Conservation (phyloP, 2,329 filamentous ascomycete genomes). For the Trichothecium roseum region DNA sequence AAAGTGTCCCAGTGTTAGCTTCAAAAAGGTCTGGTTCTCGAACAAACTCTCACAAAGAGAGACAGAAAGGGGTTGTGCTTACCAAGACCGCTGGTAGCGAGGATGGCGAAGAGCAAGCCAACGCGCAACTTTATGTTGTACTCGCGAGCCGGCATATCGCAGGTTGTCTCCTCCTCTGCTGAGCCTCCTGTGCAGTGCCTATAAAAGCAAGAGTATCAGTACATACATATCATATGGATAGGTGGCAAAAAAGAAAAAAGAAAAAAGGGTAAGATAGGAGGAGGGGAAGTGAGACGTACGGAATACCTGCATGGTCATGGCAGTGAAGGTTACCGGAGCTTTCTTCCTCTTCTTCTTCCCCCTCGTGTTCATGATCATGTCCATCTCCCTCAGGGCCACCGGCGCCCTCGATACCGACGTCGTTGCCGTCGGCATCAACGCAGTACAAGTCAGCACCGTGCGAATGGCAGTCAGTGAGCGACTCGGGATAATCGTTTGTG, state of each 20-base stretch:
- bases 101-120: slow-evolving; percentile 62
- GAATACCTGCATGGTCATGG: slow-evolving; percentile 66
- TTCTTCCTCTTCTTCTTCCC: slow-evolving; percentile 14
- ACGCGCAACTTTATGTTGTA: slow-evolving; percentile 62
- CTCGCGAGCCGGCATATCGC: slow-evolving; percentile 34
- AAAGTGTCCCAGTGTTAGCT: no score
- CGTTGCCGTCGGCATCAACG: slow-evolving; percentile 45
- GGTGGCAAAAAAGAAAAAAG: no score
- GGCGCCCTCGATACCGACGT: slow-evolving; percentile 39
- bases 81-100: slow-evolving; percentile 58
- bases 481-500: slow-evolving; percentile 44
- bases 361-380: slow-evolving; percentile 9
- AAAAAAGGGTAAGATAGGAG: not conserved
- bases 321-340: slow-evolving; percentile 36
- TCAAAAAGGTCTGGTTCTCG: not conserved
- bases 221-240: no score
- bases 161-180: slow-evolving; percentile 32
- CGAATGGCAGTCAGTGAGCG: slow-evolving; percentile 55
- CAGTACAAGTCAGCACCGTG: slow-evolving; percentile 54
- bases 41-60: no score
- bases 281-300: slow-evolving; percentile 39
- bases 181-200: slow-evolving; percentile 48
- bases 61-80: slow-evolving; percentile 8
- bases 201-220: slow-evolving; percentile 10
- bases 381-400: slow-evolving; percentile 11